Percentiles rank a stretch among this genome's conserved stretches.
These are phyloP conservation scores for Botrytis cinerea DNA, from an alignment of 2,329 filamentous ascomycete species.

Conservation along the genomic window DNA sequence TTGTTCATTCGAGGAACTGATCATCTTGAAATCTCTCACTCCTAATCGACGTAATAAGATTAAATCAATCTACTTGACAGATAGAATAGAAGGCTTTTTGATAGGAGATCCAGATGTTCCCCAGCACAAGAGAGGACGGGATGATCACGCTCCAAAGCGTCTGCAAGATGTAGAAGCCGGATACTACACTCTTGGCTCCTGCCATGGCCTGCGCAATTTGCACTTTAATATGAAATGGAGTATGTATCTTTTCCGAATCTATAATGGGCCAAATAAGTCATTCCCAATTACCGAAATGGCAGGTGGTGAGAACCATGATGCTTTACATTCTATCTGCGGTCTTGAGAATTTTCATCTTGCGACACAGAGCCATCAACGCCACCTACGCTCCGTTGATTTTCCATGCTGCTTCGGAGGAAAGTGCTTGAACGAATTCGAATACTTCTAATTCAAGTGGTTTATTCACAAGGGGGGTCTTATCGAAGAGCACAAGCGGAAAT, in stretches of 20 bases:
- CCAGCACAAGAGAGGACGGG: too few relatives aligned
- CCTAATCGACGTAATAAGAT: neutral
- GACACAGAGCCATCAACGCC: neutral
- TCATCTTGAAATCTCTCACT: neutral
- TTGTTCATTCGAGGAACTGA: neutral
- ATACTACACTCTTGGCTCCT: neutral
- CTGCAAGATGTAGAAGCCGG: neutral
- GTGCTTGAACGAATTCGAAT: neutral
- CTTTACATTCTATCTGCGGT: neutral
- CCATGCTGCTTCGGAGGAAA: neutral
- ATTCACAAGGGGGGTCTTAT: accelerated
- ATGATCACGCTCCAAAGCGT: too few relatives aligned
- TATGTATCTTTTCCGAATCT: neutral
- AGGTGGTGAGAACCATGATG: neutral
- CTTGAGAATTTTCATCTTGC: neutral
- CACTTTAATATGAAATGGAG: neutral
- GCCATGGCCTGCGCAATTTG: neutral
- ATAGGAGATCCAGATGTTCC: too few relatives aligned
- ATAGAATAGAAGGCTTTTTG: neutral
- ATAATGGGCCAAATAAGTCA: too few relatives aligned
- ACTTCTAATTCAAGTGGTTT: neutral
- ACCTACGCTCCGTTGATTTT: neutral
- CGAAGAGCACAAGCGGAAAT: neutral
- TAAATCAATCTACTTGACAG: neutral
- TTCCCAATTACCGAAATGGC: too few relatives aligned